Percentiles rank a stretch among this genome's conserved stretches.
These are phyloP conservation scores for Trypanosoma grayi DNA, from an alignment of 208 protist species.

Conservation along the genomic window DNA sequence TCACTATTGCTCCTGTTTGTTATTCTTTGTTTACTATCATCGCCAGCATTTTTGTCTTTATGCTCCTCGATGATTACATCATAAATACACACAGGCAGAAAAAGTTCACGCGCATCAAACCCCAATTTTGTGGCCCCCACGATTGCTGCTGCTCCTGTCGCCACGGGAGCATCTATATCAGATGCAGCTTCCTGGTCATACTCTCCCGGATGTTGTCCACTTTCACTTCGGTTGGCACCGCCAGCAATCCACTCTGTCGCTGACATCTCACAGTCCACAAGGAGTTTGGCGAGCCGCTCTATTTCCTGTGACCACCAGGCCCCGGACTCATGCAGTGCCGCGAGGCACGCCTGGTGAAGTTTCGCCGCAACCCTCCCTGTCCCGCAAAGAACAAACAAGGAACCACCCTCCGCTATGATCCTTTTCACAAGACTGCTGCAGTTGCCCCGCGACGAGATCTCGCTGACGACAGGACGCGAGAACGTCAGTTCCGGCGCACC, in stretches of 20 bases:
- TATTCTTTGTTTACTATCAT: not conserved
- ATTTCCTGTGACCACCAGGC: conserved; percentile 43
- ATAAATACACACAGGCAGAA: conserved; percentile 13
- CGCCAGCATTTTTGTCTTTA: conserved; percentile 1
- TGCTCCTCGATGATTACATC: conserved; percentile 4
- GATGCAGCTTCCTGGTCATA: not conserved
- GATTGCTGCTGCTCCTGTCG: not conserved
- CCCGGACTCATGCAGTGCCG: conserved; percentile 37
- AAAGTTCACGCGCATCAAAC: not conserved
- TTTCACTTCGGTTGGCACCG: not conserved
- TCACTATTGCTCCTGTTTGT: conserved; percentile 1
- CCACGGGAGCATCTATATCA: not conserved
- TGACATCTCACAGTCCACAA: not conserved
- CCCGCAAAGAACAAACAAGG: conserved; percentile 59
- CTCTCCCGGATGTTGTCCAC: not conserved
- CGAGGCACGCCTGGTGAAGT: conserved; percentile 44
- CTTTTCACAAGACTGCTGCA: conserved; percentile 6
- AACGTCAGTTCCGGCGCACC: conserved; percentile 3
- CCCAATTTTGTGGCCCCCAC: not conserved
- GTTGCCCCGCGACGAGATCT: not conserved
- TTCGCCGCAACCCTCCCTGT: conserved; percentile 45
- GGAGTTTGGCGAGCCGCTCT: not conserved
- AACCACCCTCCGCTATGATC: conserved; percentile 41
- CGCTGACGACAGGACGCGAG: not conserved
- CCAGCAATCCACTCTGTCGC: not conserved